Percentiles rank a stretch among this genome's conserved stretches.
Conservation (phyloP, 306 rosid genomes). For the Hippophae gyantsensis region DNA sequence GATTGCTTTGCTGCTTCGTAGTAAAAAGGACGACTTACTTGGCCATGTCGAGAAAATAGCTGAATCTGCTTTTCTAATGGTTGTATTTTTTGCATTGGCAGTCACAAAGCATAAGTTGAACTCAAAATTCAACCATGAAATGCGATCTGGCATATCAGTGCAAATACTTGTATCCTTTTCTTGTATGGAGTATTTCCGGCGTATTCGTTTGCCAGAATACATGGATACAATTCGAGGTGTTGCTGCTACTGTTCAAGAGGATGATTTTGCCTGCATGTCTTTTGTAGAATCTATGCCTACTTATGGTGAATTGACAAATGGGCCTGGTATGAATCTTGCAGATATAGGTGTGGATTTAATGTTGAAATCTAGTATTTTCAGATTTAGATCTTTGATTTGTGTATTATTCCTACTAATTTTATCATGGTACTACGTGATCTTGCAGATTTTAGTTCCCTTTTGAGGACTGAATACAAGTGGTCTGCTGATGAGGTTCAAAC, state of each 20-base stretch:
- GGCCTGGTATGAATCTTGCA: conserved; percentile 45
- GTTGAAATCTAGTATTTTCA: not conserved
- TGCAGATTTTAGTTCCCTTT: conserved; percentile 27
- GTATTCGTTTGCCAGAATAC: conserved; percentile 81
- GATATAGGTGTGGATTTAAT: conserved; percentile 1
- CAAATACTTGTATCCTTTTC: conserved; percentile 71
- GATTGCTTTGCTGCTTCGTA: conserved; percentile 45
- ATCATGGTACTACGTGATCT: conserved; percentile 5
- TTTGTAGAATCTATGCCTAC: conserved; percentile 72
- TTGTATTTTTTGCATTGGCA: conserved; percentile 70
- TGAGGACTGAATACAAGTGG: conserved; percentile 57
- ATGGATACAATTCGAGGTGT: conserved; percentile 78
- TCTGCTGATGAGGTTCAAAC: conserved; percentile 80
- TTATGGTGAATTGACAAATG: conserved; percentile 54
- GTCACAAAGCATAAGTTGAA: conserved; percentile 65
- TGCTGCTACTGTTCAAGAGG: conserved; percentile 65
- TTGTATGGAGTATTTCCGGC: conserved; percentile 80
- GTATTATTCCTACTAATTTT: not conserved
- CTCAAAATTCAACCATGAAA: conserved; percentile 41
- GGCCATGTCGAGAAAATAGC: conserved; percentile 59
- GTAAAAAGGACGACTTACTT: conserved; percentile 40
- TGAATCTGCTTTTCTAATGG: conserved; percentile 85
- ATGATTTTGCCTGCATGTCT: conserved; percentile 50
- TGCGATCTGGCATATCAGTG: conserved; percentile 41
- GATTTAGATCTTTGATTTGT: not conserved